Evolutionary conservation across 2,329 filamentous ascomycete genomes (phyloP).

Genomic region (Scytalidium sp.): DNA sequence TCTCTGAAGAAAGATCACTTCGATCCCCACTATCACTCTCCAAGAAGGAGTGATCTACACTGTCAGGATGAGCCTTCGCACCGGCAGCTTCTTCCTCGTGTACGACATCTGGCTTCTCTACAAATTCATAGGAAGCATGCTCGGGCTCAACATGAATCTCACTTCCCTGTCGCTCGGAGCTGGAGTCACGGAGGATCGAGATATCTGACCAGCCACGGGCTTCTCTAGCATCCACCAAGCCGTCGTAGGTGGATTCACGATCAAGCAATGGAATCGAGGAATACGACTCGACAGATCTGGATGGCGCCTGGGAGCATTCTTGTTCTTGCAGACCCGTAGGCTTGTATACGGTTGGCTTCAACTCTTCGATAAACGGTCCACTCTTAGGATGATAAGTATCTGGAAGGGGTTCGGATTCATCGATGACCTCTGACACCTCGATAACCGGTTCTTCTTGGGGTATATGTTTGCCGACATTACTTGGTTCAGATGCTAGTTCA

Average conservation of each 20-base stretch:
- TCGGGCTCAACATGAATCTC: conserved; percentile 23
- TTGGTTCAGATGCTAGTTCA: conserved; percentile 11
- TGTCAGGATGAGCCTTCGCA: conserved; percentile 15
- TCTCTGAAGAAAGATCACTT: conserved; percentile 61
- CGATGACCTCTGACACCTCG: not conserved
- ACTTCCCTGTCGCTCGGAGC: conserved; percentile 30
- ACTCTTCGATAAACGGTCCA: conserved; percentile 12
- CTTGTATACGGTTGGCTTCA: conserved; percentile 25
- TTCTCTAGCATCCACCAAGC: conserved; percentile 46
- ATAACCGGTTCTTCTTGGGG: not conserved
- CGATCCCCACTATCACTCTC: conserved; percentile 31
- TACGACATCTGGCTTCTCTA: conserved; percentile 49
- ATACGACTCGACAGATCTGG: conserved; percentile 70
- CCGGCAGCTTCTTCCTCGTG: conserved; percentile 28
- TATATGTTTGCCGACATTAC: conserved; percentile 7
- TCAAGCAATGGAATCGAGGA: conserved; percentile 75
- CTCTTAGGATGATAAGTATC: conserved; percentile 18
- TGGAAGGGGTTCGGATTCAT: not conserved
- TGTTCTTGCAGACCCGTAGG: conserved; percentile 16
- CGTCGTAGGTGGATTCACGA: conserved; percentile 38
- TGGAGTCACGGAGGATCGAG: conserved; percentile 51
- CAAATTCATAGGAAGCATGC: conserved; percentile 50
- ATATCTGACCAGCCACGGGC: conserved; percentile 51
- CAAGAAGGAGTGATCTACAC: conserved; percentile 31
- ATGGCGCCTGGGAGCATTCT: conserved; percentile 38